These are phyloP conservation scores for Gyrodon lividus DNA, from an alignment of 768 basidiomycete species.

Conservation along the genomic window DNA sequence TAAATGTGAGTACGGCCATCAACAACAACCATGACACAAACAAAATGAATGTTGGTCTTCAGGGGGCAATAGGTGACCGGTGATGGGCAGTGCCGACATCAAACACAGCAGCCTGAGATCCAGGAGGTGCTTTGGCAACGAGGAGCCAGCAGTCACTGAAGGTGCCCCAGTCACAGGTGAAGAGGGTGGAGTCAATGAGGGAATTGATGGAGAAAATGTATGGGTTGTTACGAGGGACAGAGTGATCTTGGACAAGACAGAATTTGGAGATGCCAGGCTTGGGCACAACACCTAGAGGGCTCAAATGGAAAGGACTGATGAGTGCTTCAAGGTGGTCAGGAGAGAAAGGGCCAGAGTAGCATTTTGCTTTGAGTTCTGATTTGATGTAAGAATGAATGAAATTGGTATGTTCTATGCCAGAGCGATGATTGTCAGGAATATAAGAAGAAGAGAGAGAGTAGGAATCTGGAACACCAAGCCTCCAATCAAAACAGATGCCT, in stretches of 20 bases:
- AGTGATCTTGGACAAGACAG: constrained; percentile 32
- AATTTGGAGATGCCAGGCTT: constrained; percentile 31
- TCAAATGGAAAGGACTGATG: constrained; percentile 42
- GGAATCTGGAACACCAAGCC: constrained; percentile 1
- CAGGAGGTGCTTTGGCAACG: no score
- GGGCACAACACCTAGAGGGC: constrained; percentile 40
- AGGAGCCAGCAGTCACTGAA: no score
- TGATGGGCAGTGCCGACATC: neutral
- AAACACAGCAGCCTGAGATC: neutral
- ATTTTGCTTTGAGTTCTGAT: constrained; percentile 27
- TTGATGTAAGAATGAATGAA: constrained; percentile 36
- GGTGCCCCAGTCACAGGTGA: constrained; percentile 34
- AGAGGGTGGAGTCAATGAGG: constrained; percentile 24
- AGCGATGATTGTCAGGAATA: neutral
- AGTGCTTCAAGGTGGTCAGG: constrained; percentile 26
- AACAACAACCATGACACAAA: neutral
- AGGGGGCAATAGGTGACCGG: neutral
- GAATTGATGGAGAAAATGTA: constrained; percentile 25
- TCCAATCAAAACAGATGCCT: neutral
- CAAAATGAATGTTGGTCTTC: constrained; percentile 1
- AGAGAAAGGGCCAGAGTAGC: constrained; percentile 32
- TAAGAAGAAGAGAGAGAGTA: neutral
- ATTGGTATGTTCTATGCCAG: neutral
- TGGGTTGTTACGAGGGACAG: constrained; percentile 16
- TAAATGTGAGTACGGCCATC: neutral